phyloP scores from a whole-genome alignment of 495 filamentous ascomycete genomes.

The Xylaria telfairii region DNA sequence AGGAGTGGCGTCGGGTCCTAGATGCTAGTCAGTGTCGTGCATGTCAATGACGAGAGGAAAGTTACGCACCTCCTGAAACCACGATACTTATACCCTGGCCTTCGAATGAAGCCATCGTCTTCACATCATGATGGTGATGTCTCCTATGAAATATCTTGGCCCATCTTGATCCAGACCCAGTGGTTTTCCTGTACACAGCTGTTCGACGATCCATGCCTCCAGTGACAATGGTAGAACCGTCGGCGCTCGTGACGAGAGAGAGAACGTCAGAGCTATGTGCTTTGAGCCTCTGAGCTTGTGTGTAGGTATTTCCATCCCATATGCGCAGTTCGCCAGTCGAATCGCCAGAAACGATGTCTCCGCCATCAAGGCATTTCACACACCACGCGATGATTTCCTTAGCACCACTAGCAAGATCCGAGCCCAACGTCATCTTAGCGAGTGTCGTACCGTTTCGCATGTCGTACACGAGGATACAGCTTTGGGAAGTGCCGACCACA shows the following conservation, averaged over 20 bases:
- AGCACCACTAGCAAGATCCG: conserved; percentile 72
- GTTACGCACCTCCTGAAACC: conserved; percentile 82
- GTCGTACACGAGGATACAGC: conserved; percentile 88
- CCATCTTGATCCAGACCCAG: conserved; percentile 71
- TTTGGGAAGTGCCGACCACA: conserved; percentile 90
- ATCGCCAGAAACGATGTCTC: conserved; percentile 91
- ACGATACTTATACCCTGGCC: conserved; percentile 81
- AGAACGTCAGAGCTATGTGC: conserved; percentile 90
- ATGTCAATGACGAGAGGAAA: neutral
- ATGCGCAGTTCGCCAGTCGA: conserved; percentile 91
- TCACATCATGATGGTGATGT: conserved; percentile 92
- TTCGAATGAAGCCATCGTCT: conserved; percentile 91
- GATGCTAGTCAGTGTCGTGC: conserved; percentile 41
- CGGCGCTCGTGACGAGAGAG: conserved; percentile 76
- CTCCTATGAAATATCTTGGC: conserved; percentile 79
- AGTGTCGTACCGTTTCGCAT: conserved; percentile 75
- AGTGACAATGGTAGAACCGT: conserved; percentile 86
- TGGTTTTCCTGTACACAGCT: conserved; percentile 72
- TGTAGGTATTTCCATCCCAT: conserved; percentile 91
- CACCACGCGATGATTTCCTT: conserved; percentile 93
- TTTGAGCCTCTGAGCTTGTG: conserved; percentile 81
- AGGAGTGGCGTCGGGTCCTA: conserved; percentile 84
- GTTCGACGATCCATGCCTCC: conserved; percentile 91
- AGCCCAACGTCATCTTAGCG: conserved; percentile 83
- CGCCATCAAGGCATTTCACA: conserved; percentile 82